These are phyloP conservation scores for Phylloporus arenicola DNA, from an alignment of 768 basidiomycete genomes.

Conservation along the genomic window DNA sequence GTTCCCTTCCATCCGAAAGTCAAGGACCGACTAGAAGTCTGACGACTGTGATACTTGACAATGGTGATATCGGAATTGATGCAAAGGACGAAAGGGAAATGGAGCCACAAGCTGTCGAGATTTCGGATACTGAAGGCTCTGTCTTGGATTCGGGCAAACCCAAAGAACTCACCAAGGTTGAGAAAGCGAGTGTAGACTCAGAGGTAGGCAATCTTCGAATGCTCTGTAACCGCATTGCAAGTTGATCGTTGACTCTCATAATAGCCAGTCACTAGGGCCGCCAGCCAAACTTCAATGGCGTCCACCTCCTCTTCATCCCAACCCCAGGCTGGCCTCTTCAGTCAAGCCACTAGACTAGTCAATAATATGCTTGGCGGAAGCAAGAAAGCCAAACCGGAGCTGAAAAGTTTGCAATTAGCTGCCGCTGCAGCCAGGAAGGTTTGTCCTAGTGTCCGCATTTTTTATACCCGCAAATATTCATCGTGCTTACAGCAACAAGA, in stretches of 20 bases:
- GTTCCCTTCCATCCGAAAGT: conserved; percentile 58
- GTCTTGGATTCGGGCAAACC: conserved; percentile 29
- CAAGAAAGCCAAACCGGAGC: conserved; percentile 70
- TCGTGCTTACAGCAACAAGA: conserved; percentile 70
- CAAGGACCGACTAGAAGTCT: conserved; percentile 33
- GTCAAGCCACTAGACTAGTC: conserved; percentile 65
- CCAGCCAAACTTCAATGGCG: conserved; percentile 53
- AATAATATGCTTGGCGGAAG: conserved; percentile 59
- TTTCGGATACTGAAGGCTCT: conserved; percentile 32
- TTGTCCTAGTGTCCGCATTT: conserved; percentile 8
- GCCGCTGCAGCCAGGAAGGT: conserved; percentile 88
- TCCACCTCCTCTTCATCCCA: conserved; percentile 36
- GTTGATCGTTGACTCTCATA: conserved; percentile 7
- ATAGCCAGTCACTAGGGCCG: conserved; percentile 32
- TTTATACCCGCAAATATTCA: conserved; percentile 1
- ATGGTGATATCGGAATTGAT: conserved; percentile 11
- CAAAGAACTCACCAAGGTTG: conserved; percentile 38
- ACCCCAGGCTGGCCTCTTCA: conserved; percentile 57
- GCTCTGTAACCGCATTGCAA: not conserved
- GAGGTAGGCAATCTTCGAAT: conserved; percentile 34
- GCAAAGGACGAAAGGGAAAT: conserved; percentile 9
- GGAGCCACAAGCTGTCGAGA: conserved; percentile 25
- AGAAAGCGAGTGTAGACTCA: conserved; percentile 31
- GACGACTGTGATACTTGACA: conserved; percentile 6
- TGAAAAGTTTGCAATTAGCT: conserved; percentile 79